Conservation (phyloP, 495 filamentous ascomycete species). For the Pseudevernia furfuracea region DNA sequence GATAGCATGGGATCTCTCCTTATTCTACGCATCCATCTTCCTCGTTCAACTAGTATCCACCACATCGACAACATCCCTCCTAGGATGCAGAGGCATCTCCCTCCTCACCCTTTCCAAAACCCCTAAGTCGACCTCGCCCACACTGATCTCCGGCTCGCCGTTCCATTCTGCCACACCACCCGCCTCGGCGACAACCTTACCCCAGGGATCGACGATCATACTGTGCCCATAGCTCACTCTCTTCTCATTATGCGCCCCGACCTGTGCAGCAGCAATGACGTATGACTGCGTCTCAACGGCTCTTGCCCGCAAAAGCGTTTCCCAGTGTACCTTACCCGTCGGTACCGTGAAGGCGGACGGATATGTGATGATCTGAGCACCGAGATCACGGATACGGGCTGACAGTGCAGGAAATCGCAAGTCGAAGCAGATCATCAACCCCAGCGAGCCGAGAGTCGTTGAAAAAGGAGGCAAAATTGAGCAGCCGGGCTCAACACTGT, state of each 20-base stretch:
- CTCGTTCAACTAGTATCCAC: slow-evolving; percentile 32
- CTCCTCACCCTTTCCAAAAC: slow-evolving; percentile 45
- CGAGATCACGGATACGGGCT: slow-evolving; percentile 55
- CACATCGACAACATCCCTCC: slow-evolving; percentile 27
- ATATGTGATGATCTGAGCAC: slow-evolving; percentile 73
- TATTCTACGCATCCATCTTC: not conserved
- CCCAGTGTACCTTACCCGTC: slow-evolving; percentile 84
- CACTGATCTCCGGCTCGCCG: slow-evolving; percentile 44
- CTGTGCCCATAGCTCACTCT: slow-evolving; percentile 81
- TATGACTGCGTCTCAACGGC: slow-evolving; percentile 88
- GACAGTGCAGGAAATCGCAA: slow-evolving; percentile 75
- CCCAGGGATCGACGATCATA: slow-evolving; percentile 86
- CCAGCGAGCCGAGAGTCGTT: slow-evolving; percentile 66
- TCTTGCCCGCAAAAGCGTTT: slow-evolving; percentile 63
- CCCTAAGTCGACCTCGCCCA: slow-evolving; percentile 45
- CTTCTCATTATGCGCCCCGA: slow-evolving; percentile 69
- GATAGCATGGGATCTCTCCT: not conserved
- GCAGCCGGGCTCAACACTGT: slow-evolving; percentile 53
- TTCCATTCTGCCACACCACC: slow-evolving; percentile 39
- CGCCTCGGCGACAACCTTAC: slow-evolving; percentile 59
- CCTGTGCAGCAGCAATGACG: slow-evolving; percentile 83
- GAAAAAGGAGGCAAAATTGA: slow-evolving; percentile 59
- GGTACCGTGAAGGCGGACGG: slow-evolving; percentile 87
- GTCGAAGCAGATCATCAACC: slow-evolving; percentile 83
- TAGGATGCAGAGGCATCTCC: slow-evolving; percentile 50